Percentiles rank a stretch among this genome's conserved stretches.
Evolutionary conservation across 139 green algal species (phyloP).

Genomic region (Nannochloris sp.): DNA sequence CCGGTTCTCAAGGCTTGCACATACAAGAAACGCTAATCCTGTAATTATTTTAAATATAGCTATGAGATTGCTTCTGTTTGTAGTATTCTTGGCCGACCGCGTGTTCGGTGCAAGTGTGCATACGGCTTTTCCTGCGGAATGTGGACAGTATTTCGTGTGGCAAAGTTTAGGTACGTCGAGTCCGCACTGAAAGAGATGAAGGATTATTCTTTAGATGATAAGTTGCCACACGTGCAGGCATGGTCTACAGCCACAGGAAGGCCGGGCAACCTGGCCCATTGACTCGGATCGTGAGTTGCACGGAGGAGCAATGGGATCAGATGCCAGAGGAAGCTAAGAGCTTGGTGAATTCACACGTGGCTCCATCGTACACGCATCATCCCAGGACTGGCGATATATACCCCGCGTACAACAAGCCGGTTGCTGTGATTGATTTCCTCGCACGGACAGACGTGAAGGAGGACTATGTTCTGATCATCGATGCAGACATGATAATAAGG

Average conservation of each 20-base stretch:
- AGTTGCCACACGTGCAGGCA: constrained; percentile 14
- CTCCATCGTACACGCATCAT: constrained; percentile 46
- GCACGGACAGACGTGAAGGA: constrained; percentile 34
- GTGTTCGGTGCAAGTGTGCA: constrained; percentile 21
- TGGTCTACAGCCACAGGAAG: constrained; percentile 37
- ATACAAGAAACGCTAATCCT: constrained; percentile 27
- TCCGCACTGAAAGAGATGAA: not conserved
- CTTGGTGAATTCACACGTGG: constrained; percentile 46
- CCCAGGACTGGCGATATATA: constrained; percentile 32
- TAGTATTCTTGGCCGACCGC: not conserved
- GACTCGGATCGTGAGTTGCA: constrained; percentile 70
- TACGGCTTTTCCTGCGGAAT: constrained; percentile 56
- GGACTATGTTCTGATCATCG: constrained; percentile 52
- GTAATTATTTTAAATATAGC: not conserved
- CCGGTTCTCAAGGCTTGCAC: constrained; percentile 20
- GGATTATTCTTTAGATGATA: not conserved
- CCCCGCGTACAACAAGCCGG: constrained; percentile 54
- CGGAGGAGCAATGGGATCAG: constrained; percentile 32
- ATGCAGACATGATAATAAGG: constrained; percentile 59
- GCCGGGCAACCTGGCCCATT: constrained; percentile 55
- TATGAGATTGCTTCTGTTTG: not conserved
- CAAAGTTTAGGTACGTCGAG: constrained; percentile 46
- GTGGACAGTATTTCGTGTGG: constrained; percentile 61
- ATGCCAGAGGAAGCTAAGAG: constrained; percentile 14
- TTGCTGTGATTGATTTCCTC: constrained; percentile 69